Evolutionary conservation across 345 rosid genomes (phyloP).

Genomic region (Gossypium arboreum): DNA sequence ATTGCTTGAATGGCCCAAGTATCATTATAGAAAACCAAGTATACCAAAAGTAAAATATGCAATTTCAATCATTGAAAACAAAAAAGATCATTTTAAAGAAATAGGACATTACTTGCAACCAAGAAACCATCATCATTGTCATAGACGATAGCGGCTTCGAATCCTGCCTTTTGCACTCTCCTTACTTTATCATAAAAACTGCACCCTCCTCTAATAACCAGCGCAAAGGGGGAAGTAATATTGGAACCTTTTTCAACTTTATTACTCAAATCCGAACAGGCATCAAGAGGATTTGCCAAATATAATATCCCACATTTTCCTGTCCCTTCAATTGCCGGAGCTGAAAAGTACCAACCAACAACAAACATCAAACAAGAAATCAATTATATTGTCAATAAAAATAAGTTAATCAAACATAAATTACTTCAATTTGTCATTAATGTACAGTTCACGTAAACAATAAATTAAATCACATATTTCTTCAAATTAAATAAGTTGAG

Average conservation of each 20-base stretch:
- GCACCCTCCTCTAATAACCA: constrained; percentile 82
- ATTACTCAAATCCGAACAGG: constrained; percentile 58
- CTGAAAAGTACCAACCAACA: constrained; percentile 42
- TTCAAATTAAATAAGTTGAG: neutral
- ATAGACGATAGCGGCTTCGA: constrained; percentile 67
- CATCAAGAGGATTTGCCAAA: constrained; percentile 72
- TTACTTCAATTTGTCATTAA: neutral
- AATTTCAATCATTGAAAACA: neutral
- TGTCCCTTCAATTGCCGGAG: constrained; percentile 50
- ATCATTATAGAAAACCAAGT: constrained; percentile 6
- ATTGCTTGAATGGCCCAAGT: neutral
- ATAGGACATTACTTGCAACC: constrained; percentile 67
- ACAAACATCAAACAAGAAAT: neutral
- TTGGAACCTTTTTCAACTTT: constrained; percentile 36
- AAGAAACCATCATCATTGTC: constrained; percentile 56
- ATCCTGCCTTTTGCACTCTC: constrained; percentile 80
- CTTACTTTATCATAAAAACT: constrained; percentile 90
- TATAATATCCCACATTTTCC: constrained; percentile 68
- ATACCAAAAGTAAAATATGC: neutral
- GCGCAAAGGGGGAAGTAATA: constrained; percentile 46
- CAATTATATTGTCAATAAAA: neutral
- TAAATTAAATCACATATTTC: neutral
- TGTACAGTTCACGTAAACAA: neutral
- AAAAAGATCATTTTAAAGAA: neutral
- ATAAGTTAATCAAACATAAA: neutral